Conservation (phyloP, 805 yeast genomes). For the Yarrowia phangngaensis region DNA sequence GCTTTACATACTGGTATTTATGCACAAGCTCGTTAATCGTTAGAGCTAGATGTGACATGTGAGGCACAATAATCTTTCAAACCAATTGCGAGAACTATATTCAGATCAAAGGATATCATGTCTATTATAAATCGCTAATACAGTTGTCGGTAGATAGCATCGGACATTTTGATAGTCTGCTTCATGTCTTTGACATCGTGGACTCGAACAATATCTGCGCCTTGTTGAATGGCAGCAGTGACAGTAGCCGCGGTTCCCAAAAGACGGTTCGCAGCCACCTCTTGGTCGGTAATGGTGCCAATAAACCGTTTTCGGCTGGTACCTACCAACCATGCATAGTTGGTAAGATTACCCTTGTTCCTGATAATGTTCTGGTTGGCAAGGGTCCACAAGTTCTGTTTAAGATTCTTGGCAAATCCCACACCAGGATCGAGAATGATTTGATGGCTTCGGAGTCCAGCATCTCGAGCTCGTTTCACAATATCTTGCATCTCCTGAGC, state of each 20-base stretch:
- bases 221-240: conserved; percentile 66
- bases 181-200: conserved; percentile 69
- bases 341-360: conserved; percentile 31
- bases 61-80: too few species aligned
- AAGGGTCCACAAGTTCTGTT: conserved; percentile 66
- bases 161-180: conserved; percentile 59
- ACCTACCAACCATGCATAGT: conserved; percentile 72
- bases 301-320: conserved; percentile 86
- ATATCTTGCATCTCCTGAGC: conserved; percentile 60
- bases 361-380: conserved; percentile 39
- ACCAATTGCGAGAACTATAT: too few species aligned
- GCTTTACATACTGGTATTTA: neutral
- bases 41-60: neutral
- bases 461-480: conserved; percentile 52
- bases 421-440: conserved; percentile 89
- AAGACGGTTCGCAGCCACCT: conserved; percentile 57
- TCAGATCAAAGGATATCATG: neutral
- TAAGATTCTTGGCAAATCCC: conserved; percentile 85
- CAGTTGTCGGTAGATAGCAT: conserved; percentile 58
- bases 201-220: conserved; percentile 78
- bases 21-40: too few species aligned
- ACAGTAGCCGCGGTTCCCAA: conserved; percentile 74
- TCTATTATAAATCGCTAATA: neutral
- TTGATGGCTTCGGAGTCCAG: conserved; percentile 85
- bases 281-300: conserved; percentile 64